A percentile compares a stretch with the other conserved stretches of the same genome.
phyloP scores from a whole-genome alignment of 2,329 filamentous ascomycete species.

The Cytospora paraplurivora region DNA sequence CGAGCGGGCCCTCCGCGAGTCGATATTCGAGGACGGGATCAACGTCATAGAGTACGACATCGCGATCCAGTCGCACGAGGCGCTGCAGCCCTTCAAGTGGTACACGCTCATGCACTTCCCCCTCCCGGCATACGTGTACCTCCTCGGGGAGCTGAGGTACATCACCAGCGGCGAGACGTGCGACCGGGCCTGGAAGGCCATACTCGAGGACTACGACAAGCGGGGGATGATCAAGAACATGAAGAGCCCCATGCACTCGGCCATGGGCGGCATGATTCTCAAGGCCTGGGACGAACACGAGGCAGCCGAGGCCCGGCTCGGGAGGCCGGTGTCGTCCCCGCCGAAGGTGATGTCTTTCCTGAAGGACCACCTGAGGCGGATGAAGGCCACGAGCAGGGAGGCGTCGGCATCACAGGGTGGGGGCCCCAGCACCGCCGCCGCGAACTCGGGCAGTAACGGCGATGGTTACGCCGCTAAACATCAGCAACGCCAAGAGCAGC shows the following conservation, averaged over 20 bases:
- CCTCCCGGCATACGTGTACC: constrained; percentile 62
- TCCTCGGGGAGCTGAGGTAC: constrained; percentile 57
- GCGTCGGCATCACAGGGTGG: constrained; percentile 15
- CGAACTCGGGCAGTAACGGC: background rate
- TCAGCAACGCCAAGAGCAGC: constrained; percentile 19
- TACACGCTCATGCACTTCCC: constrained; percentile 62
- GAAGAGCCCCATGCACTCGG: constrained; percentile 58
- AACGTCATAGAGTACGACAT: constrained; percentile 63
- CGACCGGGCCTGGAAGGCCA: constrained; percentile 60
- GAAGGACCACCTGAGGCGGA: constrained; percentile 43
- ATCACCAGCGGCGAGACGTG: constrained; percentile 57
- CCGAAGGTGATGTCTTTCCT: constrained; percentile 53
- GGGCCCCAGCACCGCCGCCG: constrained; percentile 25
- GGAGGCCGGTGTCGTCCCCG: constrained; percentile 43
- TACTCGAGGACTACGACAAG: constrained; percentile 56
- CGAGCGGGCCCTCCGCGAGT: constrained; percentile 48
- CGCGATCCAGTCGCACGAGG: constrained; percentile 53
- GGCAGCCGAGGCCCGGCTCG: constrained; percentile 48
- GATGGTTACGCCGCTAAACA: constrained; percentile 14
- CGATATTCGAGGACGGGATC: constrained; percentile 56
- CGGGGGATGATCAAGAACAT: constrained; percentile 52
- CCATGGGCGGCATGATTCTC: constrained; percentile 59
- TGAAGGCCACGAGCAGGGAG: constrained; percentile 27
- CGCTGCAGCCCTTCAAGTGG: constrained; percentile 57
- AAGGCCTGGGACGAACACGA: constrained; percentile 65